A percentile compares a stretch with the other conserved stretches of the same genome.
Conservation (phyloP, 2,329 filamentous ascomycete genomes). For the Colletotrichum sp. region DNA sequence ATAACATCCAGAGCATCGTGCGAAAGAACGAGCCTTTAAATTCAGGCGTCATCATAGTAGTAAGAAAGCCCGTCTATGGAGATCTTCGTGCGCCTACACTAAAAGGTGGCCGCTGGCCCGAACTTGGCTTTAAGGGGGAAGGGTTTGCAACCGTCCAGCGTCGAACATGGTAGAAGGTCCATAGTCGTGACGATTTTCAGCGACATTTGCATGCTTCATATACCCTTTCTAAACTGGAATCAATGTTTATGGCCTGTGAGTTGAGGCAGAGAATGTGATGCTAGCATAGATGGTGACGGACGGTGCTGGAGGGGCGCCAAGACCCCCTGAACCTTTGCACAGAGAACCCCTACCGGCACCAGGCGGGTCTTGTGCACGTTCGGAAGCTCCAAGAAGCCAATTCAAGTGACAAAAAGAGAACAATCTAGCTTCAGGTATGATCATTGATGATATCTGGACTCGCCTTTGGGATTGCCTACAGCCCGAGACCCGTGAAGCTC, state of each 20-base stretch:
- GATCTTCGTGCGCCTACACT: background rate
- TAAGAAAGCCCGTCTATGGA: background rate
- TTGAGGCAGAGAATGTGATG: background rate
- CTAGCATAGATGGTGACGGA: background rate
- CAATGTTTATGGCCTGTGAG: background rate
- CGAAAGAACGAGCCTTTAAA: background rate
- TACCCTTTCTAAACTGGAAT: background rate
- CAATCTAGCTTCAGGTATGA: background rate
- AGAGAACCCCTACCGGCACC: background rate
- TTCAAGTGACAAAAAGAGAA: background rate
- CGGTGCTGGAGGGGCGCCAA: background rate
- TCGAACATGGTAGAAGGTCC: background rate
- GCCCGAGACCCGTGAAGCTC: background rate
- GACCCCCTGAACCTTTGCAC: background rate
- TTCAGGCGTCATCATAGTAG: background rate
- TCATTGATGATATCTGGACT: background rate
- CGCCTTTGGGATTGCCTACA: background rate
- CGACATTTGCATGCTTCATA: background rate
- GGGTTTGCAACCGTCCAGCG: background rate
- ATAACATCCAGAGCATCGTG: background rate
- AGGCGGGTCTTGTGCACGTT: background rate
- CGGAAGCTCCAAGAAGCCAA: background rate
- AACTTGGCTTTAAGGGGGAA: background rate
- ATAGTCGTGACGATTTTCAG: background rate
- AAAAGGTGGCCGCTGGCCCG: background rate